These are phyloP conservation scores for Tinospora cordifolia DNA, from an alignment of 164 flowering plant species.

Conservation along the genomic window DNA sequence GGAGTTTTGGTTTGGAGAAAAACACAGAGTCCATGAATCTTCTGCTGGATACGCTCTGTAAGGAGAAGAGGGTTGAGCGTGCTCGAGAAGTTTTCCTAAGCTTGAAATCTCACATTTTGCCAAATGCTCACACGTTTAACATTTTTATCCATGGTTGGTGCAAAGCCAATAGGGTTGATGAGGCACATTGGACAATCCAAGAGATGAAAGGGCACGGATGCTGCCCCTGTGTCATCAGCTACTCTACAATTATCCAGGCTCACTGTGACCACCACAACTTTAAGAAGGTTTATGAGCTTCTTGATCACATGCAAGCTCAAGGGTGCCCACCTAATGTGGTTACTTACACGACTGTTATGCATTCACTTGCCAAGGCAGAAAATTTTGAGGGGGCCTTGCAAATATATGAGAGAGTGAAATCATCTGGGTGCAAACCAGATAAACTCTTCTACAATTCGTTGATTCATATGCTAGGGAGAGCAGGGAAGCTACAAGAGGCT, in stretches of 20 bases:
- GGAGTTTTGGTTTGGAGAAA: constrained; percentile 50
- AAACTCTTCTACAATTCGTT: constrained; percentile 55
- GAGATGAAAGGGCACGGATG: constrained; percentile 78
- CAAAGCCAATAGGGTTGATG: constrained; percentile 40
- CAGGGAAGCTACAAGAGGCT: constrained; percentile 47
- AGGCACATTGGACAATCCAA: constrained; percentile 76
- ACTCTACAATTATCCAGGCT: constrained; percentile 60
- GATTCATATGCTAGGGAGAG: constrained; percentile 57
- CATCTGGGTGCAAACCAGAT: constrained; percentile 53
- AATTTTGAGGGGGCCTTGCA: constrained; percentile 50
- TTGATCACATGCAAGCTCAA: constrained; percentile 63
- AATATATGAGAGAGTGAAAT: constrained; percentile 43
- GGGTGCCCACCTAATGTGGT: constrained; percentile 63
- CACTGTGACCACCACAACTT: constrained; percentile 47
- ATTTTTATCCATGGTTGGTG: constrained; percentile 30
- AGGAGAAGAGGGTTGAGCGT: constrained; percentile 55
- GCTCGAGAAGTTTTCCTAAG: constrained; percentile 56
- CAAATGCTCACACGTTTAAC: constrained; percentile 36
- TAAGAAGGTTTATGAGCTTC: constrained; percentile 44
- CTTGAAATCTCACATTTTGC: constrained; percentile 52
- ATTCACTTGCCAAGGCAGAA: constrained; percentile 28
- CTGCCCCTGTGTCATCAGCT: constrained; percentile 68
- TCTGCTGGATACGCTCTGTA: constrained; percentile 78
- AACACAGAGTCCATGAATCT: constrained; percentile 72
- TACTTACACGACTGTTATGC: constrained; percentile 61